Evolutionary conservation across 495 filamentous ascomycete species (phyloP), one percentile per base, ranked within the genome.

Genomic region (Daldinia concentrica): DNA sequence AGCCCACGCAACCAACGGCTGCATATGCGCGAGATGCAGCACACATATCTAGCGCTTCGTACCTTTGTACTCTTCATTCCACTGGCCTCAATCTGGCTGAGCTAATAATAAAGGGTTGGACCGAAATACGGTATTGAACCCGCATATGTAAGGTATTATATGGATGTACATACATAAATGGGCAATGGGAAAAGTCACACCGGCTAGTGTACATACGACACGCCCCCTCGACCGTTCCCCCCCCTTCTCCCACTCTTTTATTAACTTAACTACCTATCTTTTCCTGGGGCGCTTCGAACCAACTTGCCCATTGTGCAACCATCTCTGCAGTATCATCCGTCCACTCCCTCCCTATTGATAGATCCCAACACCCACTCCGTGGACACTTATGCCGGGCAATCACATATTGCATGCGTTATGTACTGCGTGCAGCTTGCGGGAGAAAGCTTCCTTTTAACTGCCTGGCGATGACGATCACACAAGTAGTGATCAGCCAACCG

Each of bases 11-110:
- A 68, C 71, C 75, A 77, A 69, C 74, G 69, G 77, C 69, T 77
- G 76, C 77, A 79, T 76, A 77, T 78, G 75, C 73, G 75, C 64
- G 74, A 78, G 77, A 75, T 79, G 78, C 78, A 79, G 77, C 74
- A 69, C 73, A 75, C 69, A 76, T 67, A 74, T 60, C 72, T 62
- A 63, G 45, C 61, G 65, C 69, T 52, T 67, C 69, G 69, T 72
- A 72, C 69, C 69, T 67, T 60, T 63, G 69, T 69, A 69, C 43
- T 24, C 43, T 27, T 54, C 62, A 64, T 72, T 27, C 56, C 48
- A 70, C 68, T 37, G 55, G 34, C 24, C 54, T 59, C 51, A 56
- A 30, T 30, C 27, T 54, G 26, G 50, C 50, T 54, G 50, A 30
- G 26, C 50, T 54, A 30, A 30, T 71, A 66, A 65, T 72, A 55